Base-by-base conservation (phyloP, 2,329 filamentous ascomycete genomes). In the Passalora sequoiae region DNA sequence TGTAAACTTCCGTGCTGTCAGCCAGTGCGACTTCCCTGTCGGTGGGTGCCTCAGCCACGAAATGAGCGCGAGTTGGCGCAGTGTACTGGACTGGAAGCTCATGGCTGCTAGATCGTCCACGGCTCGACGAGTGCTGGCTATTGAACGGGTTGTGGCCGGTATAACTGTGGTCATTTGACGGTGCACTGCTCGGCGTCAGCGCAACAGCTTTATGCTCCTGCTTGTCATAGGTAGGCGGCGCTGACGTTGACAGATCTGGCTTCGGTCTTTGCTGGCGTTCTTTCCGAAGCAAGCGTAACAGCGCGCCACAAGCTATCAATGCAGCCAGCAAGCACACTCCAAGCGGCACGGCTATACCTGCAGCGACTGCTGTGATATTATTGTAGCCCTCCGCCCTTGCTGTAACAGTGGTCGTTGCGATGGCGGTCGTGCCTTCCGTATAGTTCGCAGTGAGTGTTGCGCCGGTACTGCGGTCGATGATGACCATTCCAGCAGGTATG, bases 181-280 rank as follows among this genome's bases (percentile, higher is more conserved):
- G 30, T n/a, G 30, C 30, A 4, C 30, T 16, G 30, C 19, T 16
- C 15, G 21, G 6, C 2, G 40, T 15, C 24, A 31, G 20, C 16
- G 25, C 10, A 19, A 21, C 27, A 12, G 17, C 15, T 12, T 29
- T 28, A 10, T 22, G 20, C 21, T 6, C 32, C 3, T 25, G 10
- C 44, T 10, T 27, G 16, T 10, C 37, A 20, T n/a, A 21, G 20
- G 25, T 5, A n/a, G 29, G 29, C 16, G 40, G 31, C 12, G 13
- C n/a, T 3, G 21, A 24, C 69, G 72, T 32, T 37, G 29, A 27
- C 9, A 4, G 9, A 13, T 28, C 21, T 12, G 2, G 6, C 22
- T 9, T 15, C 7, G 33, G 6, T 22, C 17, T 7, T 22, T 4
- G 5, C 6, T 12, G 28, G 22, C 39, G 40, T 17, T 27, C 36